Conservation (phyloP, 768 basidiomycete genomes). For the Termitomyces sp. region DNA sequence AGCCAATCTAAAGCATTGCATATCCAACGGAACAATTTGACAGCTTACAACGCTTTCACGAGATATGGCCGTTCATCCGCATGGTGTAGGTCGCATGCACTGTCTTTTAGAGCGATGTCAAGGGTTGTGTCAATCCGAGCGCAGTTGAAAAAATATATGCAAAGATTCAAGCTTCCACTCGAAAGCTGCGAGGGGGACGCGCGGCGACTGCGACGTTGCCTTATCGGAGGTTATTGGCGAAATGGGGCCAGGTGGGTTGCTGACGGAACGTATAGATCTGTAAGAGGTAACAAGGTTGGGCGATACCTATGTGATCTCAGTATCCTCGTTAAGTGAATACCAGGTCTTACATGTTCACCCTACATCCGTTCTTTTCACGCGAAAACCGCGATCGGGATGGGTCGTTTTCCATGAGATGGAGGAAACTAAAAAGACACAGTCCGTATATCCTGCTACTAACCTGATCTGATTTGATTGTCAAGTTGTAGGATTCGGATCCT, state of each 20-base stretch:
- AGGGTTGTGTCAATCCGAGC: slow-evolving; percentile 90
- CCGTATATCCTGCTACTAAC: slow-evolving; percentile 19
- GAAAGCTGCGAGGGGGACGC: slow-evolving; percentile 90
- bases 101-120: slow-evolving; percentile 93
- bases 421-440: slow-evolving; percentile 94
- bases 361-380: slow-evolving; percentile 88
- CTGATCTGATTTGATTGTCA: slow-evolving; percentile 10
- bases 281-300: slow-evolving; percentile 77
- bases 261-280: slow-evolving; percentile 90
- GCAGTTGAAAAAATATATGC: slow-evolving; percentile 95
- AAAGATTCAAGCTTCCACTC: slow-evolving; percentile 75
- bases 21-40: background rate
- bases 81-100: slow-evolving; percentile 90
- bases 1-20: background rate
- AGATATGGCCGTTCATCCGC: slow-evolving; percentile 77
- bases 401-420: slow-evolving; percentile 95
- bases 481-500: slow-evolving; percentile 74
- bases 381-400: slow-evolving; percentile 89
- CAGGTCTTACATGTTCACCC: slow-evolving; percentile 90
- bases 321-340: slow-evolving; percentile 1
- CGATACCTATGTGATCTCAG: background rate
- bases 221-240: slow-evolving; percentile 90
- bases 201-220: slow-evolving; percentile 74
- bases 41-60: slow-evolving; percentile 91
- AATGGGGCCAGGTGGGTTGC: slow-evolving; percentile 89